Conservation (phyloP, 768 basidiomycete species). For the Serendipita sp. region DNA sequence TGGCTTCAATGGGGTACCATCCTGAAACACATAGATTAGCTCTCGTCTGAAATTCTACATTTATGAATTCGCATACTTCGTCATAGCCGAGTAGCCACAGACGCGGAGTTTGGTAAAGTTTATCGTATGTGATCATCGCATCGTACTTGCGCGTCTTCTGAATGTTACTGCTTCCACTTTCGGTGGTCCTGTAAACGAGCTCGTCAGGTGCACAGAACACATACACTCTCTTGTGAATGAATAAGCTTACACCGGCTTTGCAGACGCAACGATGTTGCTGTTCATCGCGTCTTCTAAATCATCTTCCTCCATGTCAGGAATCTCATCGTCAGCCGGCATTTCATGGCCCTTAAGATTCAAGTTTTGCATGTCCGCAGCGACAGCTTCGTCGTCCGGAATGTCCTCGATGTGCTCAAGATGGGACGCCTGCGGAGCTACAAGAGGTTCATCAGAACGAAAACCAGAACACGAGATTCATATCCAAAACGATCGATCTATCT, state of each 20-base stretch:
- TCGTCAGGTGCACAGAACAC: not conserved
- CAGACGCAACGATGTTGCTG: slow-evolving; percentile 59
- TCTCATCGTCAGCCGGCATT: slow-evolving; percentile 91
- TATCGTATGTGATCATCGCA: slow-evolving; percentile 99
- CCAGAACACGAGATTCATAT: not conserved
- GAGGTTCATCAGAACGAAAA: slow-evolving; percentile 19
- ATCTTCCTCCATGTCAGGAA: slow-evolving; percentile 99
- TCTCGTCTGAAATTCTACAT: not conserved
- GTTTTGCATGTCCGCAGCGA: slow-evolving; percentile 12
- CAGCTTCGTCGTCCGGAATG: slow-evolving; percentile 70
- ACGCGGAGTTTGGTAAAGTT: slow-evolving; percentile 97
- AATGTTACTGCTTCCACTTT: slow-evolving; percentile 63
- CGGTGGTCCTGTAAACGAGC: slow-evolving; percentile 31
- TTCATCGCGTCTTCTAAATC: slow-evolving; percentile 75
- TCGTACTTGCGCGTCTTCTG: slow-evolving; percentile 97
- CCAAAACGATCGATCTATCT: slow-evolving; percentile 8
- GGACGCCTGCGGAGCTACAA: slow-evolving; percentile 33
- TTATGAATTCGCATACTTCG: slow-evolving; percentile 41
- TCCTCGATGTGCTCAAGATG: slow-evolving; percentile 62
- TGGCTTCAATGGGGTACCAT: slow-evolving; percentile 74
- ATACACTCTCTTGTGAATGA: not conserved
- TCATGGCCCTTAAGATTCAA: slow-evolving; percentile 22
- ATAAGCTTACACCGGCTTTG: slow-evolving; percentile 36
- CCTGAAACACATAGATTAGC: slow-evolving; percentile 29
- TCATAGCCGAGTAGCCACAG: slow-evolving; percentile 98